phyloP scores from a whole-genome alignment of 1,284 basidiomycete species.

The Puccinia horiana region DNA sequence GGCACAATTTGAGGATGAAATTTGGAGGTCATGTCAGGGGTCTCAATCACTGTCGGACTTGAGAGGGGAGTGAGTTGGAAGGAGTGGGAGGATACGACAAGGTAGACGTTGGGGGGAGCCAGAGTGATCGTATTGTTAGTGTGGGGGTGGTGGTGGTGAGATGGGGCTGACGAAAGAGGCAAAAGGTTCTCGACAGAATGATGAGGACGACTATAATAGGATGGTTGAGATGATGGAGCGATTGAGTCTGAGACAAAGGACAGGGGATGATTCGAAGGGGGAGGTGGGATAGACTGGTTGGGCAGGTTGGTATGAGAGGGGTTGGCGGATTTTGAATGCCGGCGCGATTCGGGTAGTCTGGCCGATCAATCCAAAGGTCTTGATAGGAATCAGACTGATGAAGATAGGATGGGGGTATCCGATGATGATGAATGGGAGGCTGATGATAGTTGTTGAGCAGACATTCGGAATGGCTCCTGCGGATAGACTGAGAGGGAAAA shows the following conservation, averaged over 20 bases:
- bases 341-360: not conserved
- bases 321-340: not conserved
- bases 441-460: not conserved
- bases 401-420: not conserved
- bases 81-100: not conserved
- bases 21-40: not conserved
- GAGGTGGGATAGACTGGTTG: conserved; percentile 2
- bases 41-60: not conserved
- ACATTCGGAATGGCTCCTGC: not conserved
- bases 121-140: not conserved
- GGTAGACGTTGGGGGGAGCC: not conserved
- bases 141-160: conserved; percentile 30
- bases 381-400: not conserved
- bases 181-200: not conserved
- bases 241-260: conserved; percentile 7
- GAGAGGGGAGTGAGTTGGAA: not conserved
- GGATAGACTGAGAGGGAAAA: not conserved
- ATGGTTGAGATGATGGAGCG: not conserved
- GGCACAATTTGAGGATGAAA: conserved; percentile 57
- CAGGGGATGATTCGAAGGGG: conserved; percentile 1
- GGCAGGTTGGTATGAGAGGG: not conserved
- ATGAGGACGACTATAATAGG: not conserved
- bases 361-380: not conserved
- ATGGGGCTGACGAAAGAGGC: not conserved
- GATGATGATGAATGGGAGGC: not conserved